These are phyloP conservation scores for Tylopilus felleus DNA, from an alignment of 768 basidiomycete genomes.

Conservation along the genomic window DNA sequence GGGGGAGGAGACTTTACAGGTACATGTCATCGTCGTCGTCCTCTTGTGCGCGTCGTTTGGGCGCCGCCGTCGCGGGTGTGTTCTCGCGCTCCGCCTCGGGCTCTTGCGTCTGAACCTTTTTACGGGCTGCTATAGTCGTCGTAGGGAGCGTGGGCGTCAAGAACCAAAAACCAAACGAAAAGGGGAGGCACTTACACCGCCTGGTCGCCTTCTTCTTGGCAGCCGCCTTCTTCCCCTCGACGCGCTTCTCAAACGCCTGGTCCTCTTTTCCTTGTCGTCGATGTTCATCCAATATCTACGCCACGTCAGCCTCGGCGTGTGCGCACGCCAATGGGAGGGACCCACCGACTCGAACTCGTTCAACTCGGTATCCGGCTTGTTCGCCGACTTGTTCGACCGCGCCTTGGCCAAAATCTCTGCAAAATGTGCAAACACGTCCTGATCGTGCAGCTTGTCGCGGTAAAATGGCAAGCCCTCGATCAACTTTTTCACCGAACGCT, in stretches of 20 bases:
- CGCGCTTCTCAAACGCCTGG: conserved; percentile 83
- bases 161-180: background rate
- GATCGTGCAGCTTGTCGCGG: conserved; percentile 93
- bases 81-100: conserved; percentile 10
- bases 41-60: conserved; percentile 8
- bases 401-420: conserved; percentile 91
- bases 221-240: conserved; percentile 75
- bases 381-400: conserved; percentile 84
- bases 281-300: conserved; percentile 79
- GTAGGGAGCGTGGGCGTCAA: background rate
- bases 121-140: conserved; percentile 25
- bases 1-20: background rate
- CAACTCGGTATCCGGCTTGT: conserved; percentile 89
- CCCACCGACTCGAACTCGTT: conserved; percentile 89
- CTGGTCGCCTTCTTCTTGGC: conserved; percentile 70
- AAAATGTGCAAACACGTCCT: conserved; percentile 75
- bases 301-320: too few species aligned
- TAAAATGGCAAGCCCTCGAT: conserved; percentile 91
- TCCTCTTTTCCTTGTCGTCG: conserved; percentile 87
- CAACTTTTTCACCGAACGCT: conserved; percentile 93
- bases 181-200: conserved; percentile 30
- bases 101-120: conserved; percentile 26
- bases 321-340: background rate
- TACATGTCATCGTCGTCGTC: conserved; percentile 4
- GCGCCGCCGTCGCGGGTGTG: background rate